phyloP scores from a whole-genome alignment of 495 filamentous ascomycete genomes.

The Gamarada debralockiae region DNA sequence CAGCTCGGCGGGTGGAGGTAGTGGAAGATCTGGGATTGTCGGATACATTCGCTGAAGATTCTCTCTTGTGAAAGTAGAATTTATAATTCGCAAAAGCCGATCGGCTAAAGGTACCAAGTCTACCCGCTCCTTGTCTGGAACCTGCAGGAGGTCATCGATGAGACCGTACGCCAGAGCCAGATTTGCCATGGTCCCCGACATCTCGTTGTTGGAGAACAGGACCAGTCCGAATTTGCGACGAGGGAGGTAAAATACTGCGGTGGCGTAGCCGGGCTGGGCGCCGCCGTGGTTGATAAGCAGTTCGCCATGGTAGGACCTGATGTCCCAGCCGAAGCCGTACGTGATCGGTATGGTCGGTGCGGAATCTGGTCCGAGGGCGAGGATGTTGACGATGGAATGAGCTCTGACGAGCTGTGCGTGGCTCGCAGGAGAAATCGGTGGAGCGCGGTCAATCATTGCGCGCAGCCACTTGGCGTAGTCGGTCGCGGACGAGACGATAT shows the following conservation, averaged over 20 bases:
- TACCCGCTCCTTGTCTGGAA: conserved; percentile 26
- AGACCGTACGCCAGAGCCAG: conserved; percentile 33
- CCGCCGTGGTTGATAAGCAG: conserved; percentile 31
- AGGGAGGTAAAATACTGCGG: conserved; percentile 44
- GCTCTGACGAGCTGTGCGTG: conserved; percentile 36
- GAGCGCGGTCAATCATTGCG: conserved; percentile 25
- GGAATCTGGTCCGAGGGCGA: not conserved
- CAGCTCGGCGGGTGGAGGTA: not conserved
- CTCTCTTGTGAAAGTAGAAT: not conserved
- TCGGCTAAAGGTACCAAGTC: too few relatives aligned
- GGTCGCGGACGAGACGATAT: conserved; percentile 42
- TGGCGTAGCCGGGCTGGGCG: conserved; percentile 39
- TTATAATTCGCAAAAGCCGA: not conserved
- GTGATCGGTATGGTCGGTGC: not conserved
- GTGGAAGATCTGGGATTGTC: not conserved
- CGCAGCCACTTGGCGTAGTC: conserved; percentile 51
- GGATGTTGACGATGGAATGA: conserved; percentile 25
- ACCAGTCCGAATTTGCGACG: conserved; percentile 40
- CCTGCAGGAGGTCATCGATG: conserved; percentile 35
- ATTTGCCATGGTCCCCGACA: conserved; percentile 26
- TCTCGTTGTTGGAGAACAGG: conserved; percentile 39
- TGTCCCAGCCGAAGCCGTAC: not conserved
- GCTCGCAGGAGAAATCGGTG: conserved; percentile 30
- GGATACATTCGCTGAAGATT: not conserved
- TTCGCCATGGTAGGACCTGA: not conserved